Conservation (phyloP, 2,329 filamentous ascomycete genomes). For the Biscogniauxia marginata region DNA sequence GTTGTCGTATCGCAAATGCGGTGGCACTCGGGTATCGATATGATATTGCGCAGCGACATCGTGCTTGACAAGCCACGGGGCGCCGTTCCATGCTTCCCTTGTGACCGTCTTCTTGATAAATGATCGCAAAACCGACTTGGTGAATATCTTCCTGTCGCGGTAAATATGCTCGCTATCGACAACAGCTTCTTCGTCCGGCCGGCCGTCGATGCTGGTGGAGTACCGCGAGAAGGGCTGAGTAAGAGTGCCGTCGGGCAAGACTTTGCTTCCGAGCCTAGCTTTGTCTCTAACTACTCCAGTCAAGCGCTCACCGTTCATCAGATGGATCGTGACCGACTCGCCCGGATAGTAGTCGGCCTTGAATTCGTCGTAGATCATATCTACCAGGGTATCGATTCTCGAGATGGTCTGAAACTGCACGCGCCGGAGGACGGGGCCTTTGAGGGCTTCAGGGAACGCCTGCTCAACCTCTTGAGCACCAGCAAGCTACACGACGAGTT, state of each 20-base stretch:
- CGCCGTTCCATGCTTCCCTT: conserved; percentile 90
- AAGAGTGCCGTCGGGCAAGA: conserved; percentile 65
- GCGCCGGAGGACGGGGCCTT: conserved; percentile 83
- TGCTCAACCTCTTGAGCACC: conserved; percentile 88
- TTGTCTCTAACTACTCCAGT: conserved; percentile 83
- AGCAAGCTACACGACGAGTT: conserved; percentile 52
- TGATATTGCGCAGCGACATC: conserved; percentile 80
- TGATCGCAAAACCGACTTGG: conserved; percentile 87
- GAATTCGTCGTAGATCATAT: conserved; percentile 72
- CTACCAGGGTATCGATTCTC: conserved; percentile 78
- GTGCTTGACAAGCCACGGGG: conserved; percentile 91
- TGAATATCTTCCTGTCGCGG: conserved; percentile 88
- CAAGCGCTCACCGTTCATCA: conserved; percentile 66
- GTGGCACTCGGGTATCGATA: conserved; percentile 83
- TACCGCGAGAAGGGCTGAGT: conserved; percentile 75
- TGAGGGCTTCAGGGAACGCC: conserved; percentile 86
- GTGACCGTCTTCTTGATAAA: conserved; percentile 96
- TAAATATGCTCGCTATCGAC: conserved; percentile 79
- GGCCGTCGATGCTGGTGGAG: conserved; percentile 71
- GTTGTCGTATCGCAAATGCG: conserved; percentile 77
- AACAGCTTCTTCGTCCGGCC: conserved; percentile 69
- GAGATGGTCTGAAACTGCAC: conserved; percentile 90
- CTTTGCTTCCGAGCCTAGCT: conserved; percentile 66
- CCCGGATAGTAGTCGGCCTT: conserved; percentile 89
- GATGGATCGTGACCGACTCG: conserved; percentile 73